Percentiles rank a stretch among this genome's conserved stretches.
phyloP scores from a whole-genome alignment of 768 basidiomycete species.

The Hirschioporus abietinus region DNA sequence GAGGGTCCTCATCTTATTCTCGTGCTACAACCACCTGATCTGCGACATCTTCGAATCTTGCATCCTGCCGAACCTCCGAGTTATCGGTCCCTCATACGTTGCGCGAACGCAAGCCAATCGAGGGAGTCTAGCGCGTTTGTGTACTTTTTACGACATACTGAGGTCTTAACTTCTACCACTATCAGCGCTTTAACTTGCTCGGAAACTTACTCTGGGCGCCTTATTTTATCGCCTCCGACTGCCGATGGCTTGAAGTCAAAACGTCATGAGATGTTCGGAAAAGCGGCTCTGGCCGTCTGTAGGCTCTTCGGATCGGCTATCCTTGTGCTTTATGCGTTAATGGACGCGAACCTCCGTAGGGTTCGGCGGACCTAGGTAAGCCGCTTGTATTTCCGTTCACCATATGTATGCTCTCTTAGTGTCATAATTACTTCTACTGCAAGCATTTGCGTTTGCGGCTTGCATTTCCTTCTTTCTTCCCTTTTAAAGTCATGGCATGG shows the following conservation, averaged over 20 bases:
- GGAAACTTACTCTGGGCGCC: not conserved
- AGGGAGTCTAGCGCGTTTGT: not conserved
- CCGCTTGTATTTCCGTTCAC: not conserved
- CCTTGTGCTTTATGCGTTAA: not conserved
- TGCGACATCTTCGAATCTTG: not conserved
- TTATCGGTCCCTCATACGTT: not conserved
- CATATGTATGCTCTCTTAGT: not conserved
- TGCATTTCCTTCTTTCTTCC: not conserved
- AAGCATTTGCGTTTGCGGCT: not conserved
- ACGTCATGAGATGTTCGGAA: not conserved
- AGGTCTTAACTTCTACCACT: not conserved
- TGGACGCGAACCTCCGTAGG: not conserved
- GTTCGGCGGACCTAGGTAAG: not conserved
- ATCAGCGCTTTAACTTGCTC: not conserved
- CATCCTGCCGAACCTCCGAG: not conserved
- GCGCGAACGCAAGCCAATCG: not conserved
- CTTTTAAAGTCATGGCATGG: not conserved
- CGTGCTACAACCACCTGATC: not conserved
- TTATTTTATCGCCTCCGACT: not conserved
- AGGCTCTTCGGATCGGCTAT: not conserved
- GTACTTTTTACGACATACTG: not conserved
- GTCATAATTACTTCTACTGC: not conserved
- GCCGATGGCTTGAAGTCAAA: not conserved
- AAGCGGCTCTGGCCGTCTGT: not conserved
- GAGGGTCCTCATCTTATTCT: not conserved